phyloP scores from a whole-genome alignment of 176 grass and related monocot genomes.

The Cymbopogon citratus region DNA sequence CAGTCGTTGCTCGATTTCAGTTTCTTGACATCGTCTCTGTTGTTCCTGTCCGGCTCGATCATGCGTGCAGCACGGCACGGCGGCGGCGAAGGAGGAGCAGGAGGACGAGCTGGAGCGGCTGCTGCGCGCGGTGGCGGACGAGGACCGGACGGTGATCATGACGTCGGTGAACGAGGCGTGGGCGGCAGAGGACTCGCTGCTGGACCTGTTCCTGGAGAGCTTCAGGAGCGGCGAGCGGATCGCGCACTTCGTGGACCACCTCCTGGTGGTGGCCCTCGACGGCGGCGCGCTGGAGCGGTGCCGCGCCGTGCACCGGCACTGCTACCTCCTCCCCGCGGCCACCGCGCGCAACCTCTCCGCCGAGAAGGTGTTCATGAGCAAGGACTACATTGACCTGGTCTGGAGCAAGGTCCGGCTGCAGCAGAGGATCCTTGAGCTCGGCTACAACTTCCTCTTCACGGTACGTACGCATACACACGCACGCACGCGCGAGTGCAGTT shows the following conservation, averaged over 20 bases:
- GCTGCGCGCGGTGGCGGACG: slow-evolving; percentile 47
- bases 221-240: slow-evolving; percentile 54
- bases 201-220: slow-evolving; percentile 75
- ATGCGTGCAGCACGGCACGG: background rate
- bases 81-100: background rate
- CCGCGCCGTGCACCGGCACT: slow-evolving; percentile 54
- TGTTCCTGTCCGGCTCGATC: background rate
- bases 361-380: slow-evolving; percentile 76
- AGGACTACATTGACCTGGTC: slow-evolving; percentile 74
- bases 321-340: slow-evolving; percentile 48
- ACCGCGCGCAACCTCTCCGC: slow-evolving; percentile 38
- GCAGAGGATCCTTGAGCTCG: slow-evolving; percentile 67
- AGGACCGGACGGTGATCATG: slow-evolving; percentile 70
- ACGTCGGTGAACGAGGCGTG: slow-evolving; percentile 82
- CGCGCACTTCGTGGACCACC: slow-evolving; percentile 44
- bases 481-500: background rate
- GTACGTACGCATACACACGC: slow-evolving; percentile 39
- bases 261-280: slow-evolving; percentile 71
- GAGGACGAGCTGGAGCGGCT: slow-evolving; percentile 50
- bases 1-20: background rate
- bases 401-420: slow-evolving; percentile 80
- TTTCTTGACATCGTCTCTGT: background rate
- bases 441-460: slow-evolving; percentile 94
- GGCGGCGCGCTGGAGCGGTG: slow-evolving; percentile 44
- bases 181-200: slow-evolving; percentile 59